Conservation (phyloP, 1,139 yeast genomes). For the Taphrina pruni region DNA sequence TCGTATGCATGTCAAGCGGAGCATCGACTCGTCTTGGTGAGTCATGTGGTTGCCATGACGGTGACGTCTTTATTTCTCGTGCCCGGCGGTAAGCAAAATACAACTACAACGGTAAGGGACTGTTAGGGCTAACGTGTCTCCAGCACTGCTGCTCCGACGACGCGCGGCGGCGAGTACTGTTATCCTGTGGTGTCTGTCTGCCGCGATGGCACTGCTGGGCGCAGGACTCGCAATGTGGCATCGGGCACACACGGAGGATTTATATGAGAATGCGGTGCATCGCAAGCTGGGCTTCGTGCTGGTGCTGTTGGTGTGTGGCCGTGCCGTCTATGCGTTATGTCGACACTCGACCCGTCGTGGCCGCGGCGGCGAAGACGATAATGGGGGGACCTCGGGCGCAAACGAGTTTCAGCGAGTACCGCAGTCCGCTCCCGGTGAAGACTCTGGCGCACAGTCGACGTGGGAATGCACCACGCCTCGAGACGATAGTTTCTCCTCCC, state of each 20-base stretch:
- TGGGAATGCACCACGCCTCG: conserved; percentile 15
- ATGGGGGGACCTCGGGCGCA: neutral
- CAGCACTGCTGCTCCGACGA: neutral
- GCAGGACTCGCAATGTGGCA: conserved; percentile 55
- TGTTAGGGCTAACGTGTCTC: neutral
- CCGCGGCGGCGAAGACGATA: neutral
- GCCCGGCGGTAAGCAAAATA: conserved; percentile 57
- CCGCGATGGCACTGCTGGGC: neutral
- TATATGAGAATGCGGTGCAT: conserved; percentile 81
- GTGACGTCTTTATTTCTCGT: conserved; percentile 63
- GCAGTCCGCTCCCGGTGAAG: neutral
- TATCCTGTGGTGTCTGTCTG: neutral
- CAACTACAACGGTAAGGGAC: too few species aligned
- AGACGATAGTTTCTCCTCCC: conserved; percentile 9
- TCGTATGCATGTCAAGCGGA: conserved; percentile 37
- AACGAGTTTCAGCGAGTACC: neutral
- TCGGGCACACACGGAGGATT: conserved; percentile 62
- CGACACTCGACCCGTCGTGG: neutral
- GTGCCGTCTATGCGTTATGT: neutral
- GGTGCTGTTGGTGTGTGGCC: conserved; percentile 41
- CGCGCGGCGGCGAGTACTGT: neutral
- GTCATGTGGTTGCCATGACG: conserved; percentile 62
- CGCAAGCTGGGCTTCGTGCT: conserved; percentile 56
- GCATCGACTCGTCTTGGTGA: conserved; percentile 53
- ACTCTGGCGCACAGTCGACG: neutral